Percentiles rank a stretch among this genome's conserved stretches.
Evolutionary conservation across 257 asterid species (phyloP).

Genomic region (Penstemon barbatus): DNA sequence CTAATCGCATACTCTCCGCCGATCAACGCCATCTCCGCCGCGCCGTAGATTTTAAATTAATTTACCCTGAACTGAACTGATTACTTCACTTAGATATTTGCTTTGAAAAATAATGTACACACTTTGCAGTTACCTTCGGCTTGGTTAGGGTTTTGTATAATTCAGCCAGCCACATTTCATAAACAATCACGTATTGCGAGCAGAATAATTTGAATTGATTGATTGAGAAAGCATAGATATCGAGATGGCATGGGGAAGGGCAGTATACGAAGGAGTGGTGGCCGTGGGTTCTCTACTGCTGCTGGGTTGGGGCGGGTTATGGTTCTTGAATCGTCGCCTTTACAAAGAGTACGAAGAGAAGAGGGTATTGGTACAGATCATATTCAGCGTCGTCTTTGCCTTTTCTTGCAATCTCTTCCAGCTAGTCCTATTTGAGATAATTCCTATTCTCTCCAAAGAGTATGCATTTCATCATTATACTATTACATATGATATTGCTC

Average conservation of each 20-base stretch:
- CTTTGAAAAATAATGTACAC: too few species aligned
- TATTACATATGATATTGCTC: neutral
- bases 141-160: too few species aligned
- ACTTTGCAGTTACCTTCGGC: too few species aligned
- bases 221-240: constrained; percentile 8
- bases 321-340: constrained; percentile 89
- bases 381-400: constrained; percentile 93
- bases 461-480: constrained; percentile 29
- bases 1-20: too few species aligned
- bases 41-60: too few species aligned
- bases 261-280: constrained; percentile 66
- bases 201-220: too few species aligned
- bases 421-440: constrained; percentile 93
- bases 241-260: constrained; percentile 83
- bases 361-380: constrained; percentile 89
- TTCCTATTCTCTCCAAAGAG: constrained; percentile 88
- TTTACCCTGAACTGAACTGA: too few species aligned
- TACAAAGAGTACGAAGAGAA: constrained; percentile 99
- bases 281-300: constrained; percentile 74
- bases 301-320: constrained; percentile 88
- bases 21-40: too few species aligned
- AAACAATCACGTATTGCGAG: too few species aligned
- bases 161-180: too few species aligned
- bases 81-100: too few species aligned
- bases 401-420: constrained; percentile 93